Evolutionary conservation across 768 basidiomycete genomes (phyloP), one percentile per base, ranked within the genome.

Genomic region (Auriculariales sp.): DNA sequence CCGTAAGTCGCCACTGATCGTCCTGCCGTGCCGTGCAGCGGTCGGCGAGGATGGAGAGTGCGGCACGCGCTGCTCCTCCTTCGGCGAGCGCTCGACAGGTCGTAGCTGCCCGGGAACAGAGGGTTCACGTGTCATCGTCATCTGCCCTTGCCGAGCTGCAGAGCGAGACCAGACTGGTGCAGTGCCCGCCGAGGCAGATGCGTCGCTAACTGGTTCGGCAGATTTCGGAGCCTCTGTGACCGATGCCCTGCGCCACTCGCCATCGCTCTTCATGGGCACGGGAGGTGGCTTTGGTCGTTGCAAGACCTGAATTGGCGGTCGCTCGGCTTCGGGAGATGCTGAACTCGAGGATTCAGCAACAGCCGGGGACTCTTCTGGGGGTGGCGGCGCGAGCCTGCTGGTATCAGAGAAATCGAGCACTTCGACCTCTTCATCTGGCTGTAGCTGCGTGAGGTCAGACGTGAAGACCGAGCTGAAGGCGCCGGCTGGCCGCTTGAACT

Each of bases 371-470:
- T 50, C 48, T 30, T 61, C 61, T 17, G 68, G 45, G 31, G 50
- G 27, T 12, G 59, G 47, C 27, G 63, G 62, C 10, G 83, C 69
- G 52, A 89, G 75, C 64, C 77, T 81, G 35, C 71, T 82, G 60
- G 88, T 69, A 44, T 90, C 85, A 2, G 74, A 74, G 55, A 87
- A 90, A 57, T 89, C 85, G 5, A 90, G 75, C n/a, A 83, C 74
- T 57, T 88, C 85, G 3, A 88, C 70, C 49, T 78, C 73, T 56
- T 81, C 83, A 19, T 72, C 75, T 3, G 70, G 62, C 49, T 64
- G 62, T 34, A 69, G 62, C n/a, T n/a, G n/a, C 15, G 66, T 65
- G n/a, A 82, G 53, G 15, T 62, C 61, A n/a, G 39, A 12, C 19
- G 39, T 44, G 19, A 44, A 44, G 4, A 44, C 22, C 22, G 39